Evolutionary conservation across 345 rosid genomes (phyloP).

Genomic region (Gossypium turneri): DNA sequence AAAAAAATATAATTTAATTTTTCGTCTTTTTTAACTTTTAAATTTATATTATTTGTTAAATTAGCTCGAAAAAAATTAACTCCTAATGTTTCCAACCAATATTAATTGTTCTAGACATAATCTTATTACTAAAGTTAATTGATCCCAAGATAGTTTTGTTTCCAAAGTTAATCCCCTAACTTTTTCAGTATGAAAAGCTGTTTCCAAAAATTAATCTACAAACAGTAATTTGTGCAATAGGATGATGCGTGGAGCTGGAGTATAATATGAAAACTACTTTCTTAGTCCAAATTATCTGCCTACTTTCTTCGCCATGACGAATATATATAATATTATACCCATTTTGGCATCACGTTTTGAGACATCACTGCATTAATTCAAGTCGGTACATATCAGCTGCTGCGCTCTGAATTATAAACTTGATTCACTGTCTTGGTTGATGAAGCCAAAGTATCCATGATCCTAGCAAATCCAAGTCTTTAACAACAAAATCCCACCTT

Average conservation of each 20-base stretch:
- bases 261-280: not conserved
- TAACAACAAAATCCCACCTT: not conserved
- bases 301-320: not conserved
- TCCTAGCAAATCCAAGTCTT: not conserved
- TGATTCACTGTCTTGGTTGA: conserved; percentile 5
- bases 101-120: no score
- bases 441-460: not conserved
- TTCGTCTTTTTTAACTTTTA: no score
- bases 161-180: no score
- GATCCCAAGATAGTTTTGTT: no score
- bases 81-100: no score
- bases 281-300: conserved; percentile 10
- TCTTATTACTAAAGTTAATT: no score
- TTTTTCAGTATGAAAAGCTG: no score
- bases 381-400: not conserved
- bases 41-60: no score
- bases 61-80: no score
- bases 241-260: not conserved
- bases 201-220: no score
- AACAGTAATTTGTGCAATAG: no score
- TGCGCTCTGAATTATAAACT: not conserved
- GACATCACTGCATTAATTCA: not conserved
- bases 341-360: not conserved
- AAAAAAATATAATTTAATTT: no score
- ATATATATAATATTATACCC: not conserved